Base-by-base conservation (phyloP, 495 filamentous ascomycete genomes). In the Trichocladium uniseriatum region DNA sequence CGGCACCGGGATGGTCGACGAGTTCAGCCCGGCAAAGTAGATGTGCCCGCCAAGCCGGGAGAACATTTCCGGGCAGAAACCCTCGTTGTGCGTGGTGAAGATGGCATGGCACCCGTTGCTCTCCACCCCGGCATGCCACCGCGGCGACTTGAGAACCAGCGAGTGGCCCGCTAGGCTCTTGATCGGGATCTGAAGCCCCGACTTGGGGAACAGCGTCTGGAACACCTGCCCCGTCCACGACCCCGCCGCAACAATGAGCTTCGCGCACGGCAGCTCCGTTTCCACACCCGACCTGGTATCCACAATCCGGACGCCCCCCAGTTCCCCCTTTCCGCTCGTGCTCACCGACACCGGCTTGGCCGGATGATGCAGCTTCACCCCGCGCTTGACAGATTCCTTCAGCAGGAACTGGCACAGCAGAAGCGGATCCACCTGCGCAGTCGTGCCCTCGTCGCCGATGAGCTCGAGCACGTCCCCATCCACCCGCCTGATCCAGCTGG, bases 1-100 rank as follows among this genome's bases (percentile, higher is more conserved):
- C 1, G 84, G 84, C 10, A 91, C 66, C 0, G 75, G 71, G 9
- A 86, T 68, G 0, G 56, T 58, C 0, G 70, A 58, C 9, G 67
- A 76, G 59, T 92, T 92, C 16, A 89, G 58, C 0, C 87, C 87
- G 0, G 83, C 84, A 51, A 92, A 66, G 58, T 87, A 89, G 13
- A 90, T 79, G 42, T 87, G 76, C 0, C 76, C 78, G 2, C 78
- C 76, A 3, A 75, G 50, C 6, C 86, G 72, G 3, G 79, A 79
- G 63, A 88, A 89, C 7, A 88, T 68, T 66, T 92, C 87, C 0
- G 87, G 86, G 9, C 77, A 79, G 64, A 82, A 87, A 0, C 73
- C 78, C 21, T 65, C 66, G 52, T 69, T 69, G 42, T 58, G 45
- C 3, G 78, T 78, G 0, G 82, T 81, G 65, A 87, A 90, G 5